Percentiles rank a stretch among this genome's conserved stretches.
These are phyloP conservation scores for Tremellales sp. DNA, from an alignment of 1,284 basidiomycete genomes.

Conservation along the genomic window DNA sequence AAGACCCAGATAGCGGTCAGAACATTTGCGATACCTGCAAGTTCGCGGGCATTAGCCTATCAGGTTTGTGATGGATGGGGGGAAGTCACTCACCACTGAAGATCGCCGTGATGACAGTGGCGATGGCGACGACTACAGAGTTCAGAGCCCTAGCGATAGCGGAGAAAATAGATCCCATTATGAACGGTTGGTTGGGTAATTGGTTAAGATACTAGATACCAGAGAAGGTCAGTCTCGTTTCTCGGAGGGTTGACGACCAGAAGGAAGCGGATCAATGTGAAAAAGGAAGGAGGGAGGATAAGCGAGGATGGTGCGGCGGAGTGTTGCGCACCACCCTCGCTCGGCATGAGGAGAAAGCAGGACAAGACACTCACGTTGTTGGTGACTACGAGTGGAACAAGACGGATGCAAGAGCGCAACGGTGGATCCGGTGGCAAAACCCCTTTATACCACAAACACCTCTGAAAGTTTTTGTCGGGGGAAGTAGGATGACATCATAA, in stretches of 20 bases:
- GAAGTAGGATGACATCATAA: neutral
- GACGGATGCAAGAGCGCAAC: too few relatives aligned
- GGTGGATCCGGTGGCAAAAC: too few relatives aligned
- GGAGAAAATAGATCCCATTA: slow-evolving; percentile 33
- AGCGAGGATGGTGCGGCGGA: neutral
- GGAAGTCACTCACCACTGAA: slow-evolving; percentile 11
- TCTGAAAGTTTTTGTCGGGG: neutral
- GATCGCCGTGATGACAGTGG: slow-evolving; percentile 32
- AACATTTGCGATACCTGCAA: slow-evolving; percentile 26
- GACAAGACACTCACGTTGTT: too few relatives aligned
- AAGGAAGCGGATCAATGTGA: neutral
- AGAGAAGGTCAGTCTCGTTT: neutral
- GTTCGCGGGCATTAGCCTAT: neutral
- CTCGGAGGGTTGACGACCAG: neutral
- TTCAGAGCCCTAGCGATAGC: slow-evolving; percentile 30
- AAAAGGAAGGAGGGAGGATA: neutral
- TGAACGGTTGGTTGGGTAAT: slow-evolving; percentile 4
- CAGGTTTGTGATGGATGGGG: neutral
- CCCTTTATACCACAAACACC: too few relatives aligned
- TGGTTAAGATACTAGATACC: neutral
- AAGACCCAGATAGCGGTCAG: slow-evolving; percentile 37
- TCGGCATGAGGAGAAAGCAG: too few relatives aligned
- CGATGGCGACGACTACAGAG: slow-evolving; percentile 17
- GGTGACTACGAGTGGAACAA: too few relatives aligned
- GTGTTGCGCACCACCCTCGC: too few relatives aligned